phyloP scores from a whole-genome alignment of 1,284 basidiomycete species.

The Ceratobasidium sp. region DNA sequence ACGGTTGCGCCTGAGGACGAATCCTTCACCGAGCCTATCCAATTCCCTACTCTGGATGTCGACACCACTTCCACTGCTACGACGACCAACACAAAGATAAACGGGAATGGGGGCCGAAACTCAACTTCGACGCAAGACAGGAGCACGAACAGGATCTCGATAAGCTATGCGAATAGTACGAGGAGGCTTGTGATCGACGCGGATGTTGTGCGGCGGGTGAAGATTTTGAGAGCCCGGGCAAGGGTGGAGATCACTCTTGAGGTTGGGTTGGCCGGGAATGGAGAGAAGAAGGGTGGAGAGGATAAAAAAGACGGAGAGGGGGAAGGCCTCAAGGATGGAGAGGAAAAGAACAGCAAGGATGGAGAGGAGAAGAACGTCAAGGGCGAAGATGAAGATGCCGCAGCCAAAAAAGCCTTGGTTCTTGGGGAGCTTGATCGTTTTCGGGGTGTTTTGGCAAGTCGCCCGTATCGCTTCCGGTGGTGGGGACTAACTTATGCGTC shows the following conservation, averaged over 20 bases:
- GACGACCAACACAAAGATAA: no score
- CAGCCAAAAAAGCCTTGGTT: conserved; percentile 16
- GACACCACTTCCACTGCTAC: not conserved
- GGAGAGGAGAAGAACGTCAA: conserved; percentile 44
- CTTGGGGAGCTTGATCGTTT: conserved; percentile 49
- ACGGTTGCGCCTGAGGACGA: conserved; percentile 14
- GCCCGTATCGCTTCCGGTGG: conserved; percentile 18
- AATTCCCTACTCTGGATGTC: conserved; percentile 24
- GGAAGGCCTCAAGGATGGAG: conserved; percentile 38
- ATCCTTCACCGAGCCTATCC: conserved; percentile 31
- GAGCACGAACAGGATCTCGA: conserved; percentile 72
- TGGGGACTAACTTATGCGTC: conserved; percentile 13
- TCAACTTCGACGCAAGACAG: conserved; percentile 4
- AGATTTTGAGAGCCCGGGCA: conserved; percentile 84
- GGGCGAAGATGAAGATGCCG: conserved; percentile 45
- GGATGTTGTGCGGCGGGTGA: conserved; percentile 84
- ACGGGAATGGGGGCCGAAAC: not conserved
- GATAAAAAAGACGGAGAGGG: no score
- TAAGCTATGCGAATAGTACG: conserved; percentile 91
- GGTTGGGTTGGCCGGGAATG: conserved; percentile 40
- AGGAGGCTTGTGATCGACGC: conserved; percentile 91
- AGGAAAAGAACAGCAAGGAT: conserved; percentile 29
- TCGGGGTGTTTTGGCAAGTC: conserved; percentile 55
- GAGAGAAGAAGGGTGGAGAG: conserved; percentile 37
- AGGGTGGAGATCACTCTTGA: conserved; percentile 83